Base-by-base conservation (phyloP, 441 rosid genomes). In the Corymbia citriodora region DNA sequence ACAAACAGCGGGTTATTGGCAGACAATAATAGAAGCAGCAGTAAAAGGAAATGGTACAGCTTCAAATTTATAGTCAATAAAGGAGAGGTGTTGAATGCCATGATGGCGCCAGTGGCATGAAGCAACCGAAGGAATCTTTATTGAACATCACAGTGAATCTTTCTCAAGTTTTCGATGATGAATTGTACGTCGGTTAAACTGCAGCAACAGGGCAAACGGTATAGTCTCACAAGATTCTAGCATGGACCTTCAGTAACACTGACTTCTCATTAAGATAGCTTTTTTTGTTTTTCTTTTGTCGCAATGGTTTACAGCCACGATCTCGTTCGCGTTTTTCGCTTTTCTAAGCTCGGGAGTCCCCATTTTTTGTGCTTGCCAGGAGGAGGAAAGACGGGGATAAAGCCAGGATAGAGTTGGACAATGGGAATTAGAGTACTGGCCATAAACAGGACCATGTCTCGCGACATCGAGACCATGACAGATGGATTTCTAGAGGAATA, bases 401-500 rank as follows among this genome's bases (percentile, higher is more conserved):
- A 23, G 36, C 72, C 19, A 1, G 23, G 97, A 94, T 6, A 94
- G 92, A 81, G 94, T 96, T 94, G 99, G 97, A 91, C 98, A 95
- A 6, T 97, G 98, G 98, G 99, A 97, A 90, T 92, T 95, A 93
- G 98, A 97, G 92, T 97, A 97, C 89, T 97, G 99, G 99, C 98
- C 99, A 0, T 97, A 97, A 40, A 40, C 50, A 50, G 96, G 90
- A 93, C 96, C 19, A 55, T 93, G 4, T 95, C 94, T 25, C 1
- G 29, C 55, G 95, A 96, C 90, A 95, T 96, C 12, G 94, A 94
- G 45, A 92, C 95, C 0, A 96, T 96, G 9, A 95, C 98, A n/a
- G 93, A 92, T 2, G 94, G 95, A 8, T 96, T 97, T 17, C 88
- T 91, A 0, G 99, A 96, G 79, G 95, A 95, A 92, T 95, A 94